These are phyloP conservation scores for Pulveroboletus sp. DNA, from an alignment of 768 basidiomycete genomes.

Conservation along the genomic window DNA sequence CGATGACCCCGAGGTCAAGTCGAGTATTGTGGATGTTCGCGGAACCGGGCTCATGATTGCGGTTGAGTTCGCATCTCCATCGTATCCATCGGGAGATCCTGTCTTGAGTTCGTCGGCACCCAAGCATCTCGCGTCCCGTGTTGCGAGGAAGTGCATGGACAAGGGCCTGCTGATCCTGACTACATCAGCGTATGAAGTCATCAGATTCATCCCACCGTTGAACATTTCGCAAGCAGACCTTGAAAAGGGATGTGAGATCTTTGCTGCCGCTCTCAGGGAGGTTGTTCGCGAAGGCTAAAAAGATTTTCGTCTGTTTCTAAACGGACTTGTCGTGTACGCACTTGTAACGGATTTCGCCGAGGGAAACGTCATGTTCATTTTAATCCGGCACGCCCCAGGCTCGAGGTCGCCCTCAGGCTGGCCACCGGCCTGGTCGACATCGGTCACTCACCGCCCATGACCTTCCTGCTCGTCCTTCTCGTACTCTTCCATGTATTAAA, in stretches of 20 bases:
- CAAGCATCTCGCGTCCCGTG: conserved; percentile 57
- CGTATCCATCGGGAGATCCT: conserved; percentile 49
- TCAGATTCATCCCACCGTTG: conserved; percentile 91
- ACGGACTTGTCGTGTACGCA: not conserved
- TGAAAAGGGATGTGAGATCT: conserved; percentile 60
- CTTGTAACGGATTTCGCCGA: conserved; percentile 5
- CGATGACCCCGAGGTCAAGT: conserved; percentile 44
- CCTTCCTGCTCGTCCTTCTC: conserved; percentile 7
- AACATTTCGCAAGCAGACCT: conserved; percentile 77
- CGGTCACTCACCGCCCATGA: conserved; percentile 13
- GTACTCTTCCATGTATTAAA: conserved; percentile 2
- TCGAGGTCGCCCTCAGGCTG: conserved; percentile 2
- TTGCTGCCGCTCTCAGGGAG: conserved; percentile 65
- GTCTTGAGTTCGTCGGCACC: conserved; percentile 35
- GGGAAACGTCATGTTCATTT: not conserved
- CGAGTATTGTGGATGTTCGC: conserved; percentile 78
- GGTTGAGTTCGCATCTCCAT: conserved; percentile 68
- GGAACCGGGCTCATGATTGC: conserved; percentile 89
- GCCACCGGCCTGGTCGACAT: conserved; percentile 8
- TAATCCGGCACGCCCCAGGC: not conserved
- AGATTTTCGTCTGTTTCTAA: not conserved
- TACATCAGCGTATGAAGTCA: conserved; percentile 81
- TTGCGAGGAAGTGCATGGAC: conserved; percentile 78
- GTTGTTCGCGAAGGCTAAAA: conserved; percentile 44
- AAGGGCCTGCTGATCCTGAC: conserved; percentile 85